phyloP scores from a whole-genome alignment of 2,329 filamentous ascomycete genomes.

The Sporothrix euskadiensis region DNA sequence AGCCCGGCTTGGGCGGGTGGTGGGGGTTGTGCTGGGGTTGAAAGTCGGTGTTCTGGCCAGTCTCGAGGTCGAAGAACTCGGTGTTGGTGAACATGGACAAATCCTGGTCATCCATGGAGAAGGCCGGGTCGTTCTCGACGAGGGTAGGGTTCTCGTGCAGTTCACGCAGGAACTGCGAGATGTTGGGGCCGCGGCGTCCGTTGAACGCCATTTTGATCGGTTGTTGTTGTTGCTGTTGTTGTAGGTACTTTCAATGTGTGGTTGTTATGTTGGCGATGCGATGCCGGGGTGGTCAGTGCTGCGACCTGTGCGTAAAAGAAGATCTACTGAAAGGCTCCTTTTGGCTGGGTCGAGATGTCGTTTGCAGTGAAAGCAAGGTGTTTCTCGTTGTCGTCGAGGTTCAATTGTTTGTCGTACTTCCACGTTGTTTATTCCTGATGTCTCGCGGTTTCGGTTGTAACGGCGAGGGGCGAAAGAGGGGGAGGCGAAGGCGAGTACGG shows the following conservation, averaged over 20 bases:
- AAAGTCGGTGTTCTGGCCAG: constrained; percentile 60
- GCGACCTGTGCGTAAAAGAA: not conserved
- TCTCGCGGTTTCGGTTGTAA: not conserved
- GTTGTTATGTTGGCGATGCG: not conserved
- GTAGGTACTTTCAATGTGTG: not conserved
- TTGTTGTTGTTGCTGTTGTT: not conserved
- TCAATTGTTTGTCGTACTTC: not conserved
- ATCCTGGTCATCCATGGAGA: constrained; percentile 63
- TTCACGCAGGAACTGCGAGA: constrained; percentile 85
- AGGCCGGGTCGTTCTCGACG: constrained; percentile 55
- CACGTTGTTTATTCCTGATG: not conserved
- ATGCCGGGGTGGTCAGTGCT: not conserved
- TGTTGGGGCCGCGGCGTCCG: constrained; percentile 78
- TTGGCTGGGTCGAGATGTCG: not conserved
- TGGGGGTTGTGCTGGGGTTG: constrained; percentile 52
- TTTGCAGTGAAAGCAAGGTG: not conserved
- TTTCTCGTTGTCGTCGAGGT: not conserved
- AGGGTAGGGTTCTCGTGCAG: constrained; percentile 68
- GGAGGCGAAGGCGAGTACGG: not conserved
- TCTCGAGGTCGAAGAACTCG: constrained; percentile 78
- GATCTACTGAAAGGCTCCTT: constrained; percentile 12
- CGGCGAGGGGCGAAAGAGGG: constrained; percentile 7
- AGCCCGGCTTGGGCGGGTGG: constrained; percentile 48
- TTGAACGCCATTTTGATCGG: constrained; percentile 59
- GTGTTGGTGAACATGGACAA: constrained; percentile 80